Conservation (phyloP, 1,139 yeast species). For the Scheffersomyces quercinus region DNA sequence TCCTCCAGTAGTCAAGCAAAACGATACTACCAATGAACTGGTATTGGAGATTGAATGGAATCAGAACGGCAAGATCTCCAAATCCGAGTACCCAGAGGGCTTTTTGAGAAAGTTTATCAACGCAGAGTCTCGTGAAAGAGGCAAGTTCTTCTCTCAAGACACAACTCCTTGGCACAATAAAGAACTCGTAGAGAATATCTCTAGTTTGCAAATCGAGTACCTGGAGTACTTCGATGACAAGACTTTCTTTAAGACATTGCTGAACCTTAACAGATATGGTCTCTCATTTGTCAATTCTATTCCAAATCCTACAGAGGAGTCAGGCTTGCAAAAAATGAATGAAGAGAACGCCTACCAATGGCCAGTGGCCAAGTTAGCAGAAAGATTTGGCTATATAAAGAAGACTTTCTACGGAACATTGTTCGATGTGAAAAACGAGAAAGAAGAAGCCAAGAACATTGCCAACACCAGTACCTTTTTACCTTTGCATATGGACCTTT, state of each 20-base stretch:
- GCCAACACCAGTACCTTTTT: slow-evolving; percentile 69
- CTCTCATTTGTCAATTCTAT: slow-evolving; percentile 55
- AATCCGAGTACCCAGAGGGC: slow-evolving; percentile 43
- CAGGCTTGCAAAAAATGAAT: slow-evolving; percentile 12
- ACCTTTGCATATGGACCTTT: slow-evolving; percentile 79
- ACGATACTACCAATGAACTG: slow-evolving; percentile 26
- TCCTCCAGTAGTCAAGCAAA: slow-evolving; percentile 26
- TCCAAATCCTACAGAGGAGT: slow-evolving; percentile 37
- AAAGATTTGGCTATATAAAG: slow-evolving; percentile 67
- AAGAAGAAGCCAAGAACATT: slow-evolving; percentile 64
- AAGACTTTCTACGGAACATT: slow-evolving; percentile 73
- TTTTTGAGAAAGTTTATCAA: slow-evolving; percentile 51
- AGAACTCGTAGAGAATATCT: slow-evolving; percentile 19
- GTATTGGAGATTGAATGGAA: slow-evolving; percentile 54
- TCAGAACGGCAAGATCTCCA: slow-evolving; percentile 38
- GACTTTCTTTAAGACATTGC: slow-evolving; percentile 41
- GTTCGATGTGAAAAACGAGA: slow-evolving; percentile 65
- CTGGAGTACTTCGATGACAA: slow-evolving; percentile 40
- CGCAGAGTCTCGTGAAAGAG: slow-evolving; percentile 28
- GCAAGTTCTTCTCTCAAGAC: slow-evolving; percentile 35
- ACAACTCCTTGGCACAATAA: slow-evolving; percentile 43
- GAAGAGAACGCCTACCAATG: slow-evolving; percentile 34
- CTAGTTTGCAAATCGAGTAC: slow-evolving; percentile 32
- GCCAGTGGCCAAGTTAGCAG: slow-evolving; percentile 54
- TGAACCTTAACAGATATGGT: slow-evolving; percentile 59